Evolutionary conservation across 805 yeast species (phyloP).

Genomic region (Candida mattraensis): DNA sequence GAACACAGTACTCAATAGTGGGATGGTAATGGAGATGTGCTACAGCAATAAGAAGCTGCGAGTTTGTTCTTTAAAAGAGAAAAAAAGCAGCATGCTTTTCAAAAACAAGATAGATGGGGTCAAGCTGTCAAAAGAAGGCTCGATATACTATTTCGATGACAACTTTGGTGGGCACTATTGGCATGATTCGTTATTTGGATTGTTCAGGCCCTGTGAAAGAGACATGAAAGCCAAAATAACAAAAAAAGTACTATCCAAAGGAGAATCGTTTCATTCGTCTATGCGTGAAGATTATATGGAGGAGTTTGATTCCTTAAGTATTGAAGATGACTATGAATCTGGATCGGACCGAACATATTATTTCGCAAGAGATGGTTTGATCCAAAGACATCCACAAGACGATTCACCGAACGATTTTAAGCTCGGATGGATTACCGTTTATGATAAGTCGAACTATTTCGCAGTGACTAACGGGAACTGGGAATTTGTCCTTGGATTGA

Average conservation of each 20-base stretch:
- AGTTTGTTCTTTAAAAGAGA: slow-evolving; percentile 27
- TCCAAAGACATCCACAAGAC: slow-evolving; percentile 49
- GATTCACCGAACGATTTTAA: slow-evolving; percentile 61
- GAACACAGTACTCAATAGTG: slow-evolving; percentile 11
- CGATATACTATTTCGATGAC: slow-evolving; percentile 30
- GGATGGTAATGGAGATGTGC: slow-evolving; percentile 20
- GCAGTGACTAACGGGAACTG: slow-evolving; percentile 44
- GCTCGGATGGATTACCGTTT: slow-evolving; percentile 65
- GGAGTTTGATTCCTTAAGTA: slow-evolving; percentile 17
- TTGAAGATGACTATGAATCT: slow-evolving; percentile 17
- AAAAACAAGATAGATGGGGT: slow-evolving; percentile 32
- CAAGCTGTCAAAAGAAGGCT: slow-evolving; percentile 31
- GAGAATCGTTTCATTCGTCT: slow-evolving; percentile 14
- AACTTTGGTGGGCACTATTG: slow-evolving; percentile 21
- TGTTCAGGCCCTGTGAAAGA: slow-evolving; percentile 34
- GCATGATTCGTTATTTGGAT: slow-evolving; percentile 28
- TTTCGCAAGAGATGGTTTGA: slow-evolving; percentile 57
- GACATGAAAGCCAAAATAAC: slow-evolving; percentile 28
- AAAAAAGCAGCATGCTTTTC: slow-evolving; percentile 20
- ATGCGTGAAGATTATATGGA: slow-evolving; percentile 13
- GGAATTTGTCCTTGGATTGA: slow-evolving; percentile 53
- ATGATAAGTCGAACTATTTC: slow-evolving; percentile 42
- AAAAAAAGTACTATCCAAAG: slow-evolving; percentile 25
- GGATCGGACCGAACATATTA: slow-evolving; percentile 29
- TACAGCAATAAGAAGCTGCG: slow-evolving; percentile 11